Percentiles rank a stretch among this genome's conserved stretches.
These are phyloP conservation scores for Crotalaria pallida DNA, from an alignment of 306 rosid species.

Conservation along the genomic window DNA sequence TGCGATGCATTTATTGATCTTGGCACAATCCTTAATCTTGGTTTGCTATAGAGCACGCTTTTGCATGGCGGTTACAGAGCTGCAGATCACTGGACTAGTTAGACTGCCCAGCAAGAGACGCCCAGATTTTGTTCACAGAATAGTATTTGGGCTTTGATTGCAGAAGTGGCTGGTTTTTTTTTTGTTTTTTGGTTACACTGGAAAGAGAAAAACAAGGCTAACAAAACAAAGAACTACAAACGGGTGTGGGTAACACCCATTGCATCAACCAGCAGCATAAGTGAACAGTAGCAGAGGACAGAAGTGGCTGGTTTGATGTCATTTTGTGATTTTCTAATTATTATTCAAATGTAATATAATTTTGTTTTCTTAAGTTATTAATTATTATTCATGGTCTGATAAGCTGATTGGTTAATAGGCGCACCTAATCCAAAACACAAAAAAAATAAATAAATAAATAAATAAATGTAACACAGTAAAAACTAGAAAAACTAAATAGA, in stretches of 20 bases:
- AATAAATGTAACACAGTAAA: not conserved
- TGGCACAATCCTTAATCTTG: constrained; percentile 47
- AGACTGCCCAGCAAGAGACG: constrained; percentile 94
- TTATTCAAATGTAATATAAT: not conserved
- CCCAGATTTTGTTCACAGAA: constrained; percentile 75
- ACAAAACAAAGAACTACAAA: no score
- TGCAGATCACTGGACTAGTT: constrained; percentile 78
- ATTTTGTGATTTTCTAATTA: not conserved
- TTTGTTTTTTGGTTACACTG: no score
- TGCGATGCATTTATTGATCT: constrained; percentile 4
- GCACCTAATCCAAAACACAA: not conserved
- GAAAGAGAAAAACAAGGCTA: no score
- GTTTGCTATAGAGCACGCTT: constrained; percentile 67
- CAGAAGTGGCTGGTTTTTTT: not conserved
- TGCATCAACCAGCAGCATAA: no score
- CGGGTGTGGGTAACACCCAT: no score
- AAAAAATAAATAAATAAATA: no score
- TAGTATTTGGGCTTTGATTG: constrained; percentile 73
- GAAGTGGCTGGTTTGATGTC: not conserved
- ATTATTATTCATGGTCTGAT: not conserved
- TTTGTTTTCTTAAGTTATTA: not conserved
- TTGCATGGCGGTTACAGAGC: constrained; percentile 80
- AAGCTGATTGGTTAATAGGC: not conserved
- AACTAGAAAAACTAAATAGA: not conserved
- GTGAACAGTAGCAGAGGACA: no score